These are phyloP conservation scores for Russula lepida DNA, from an alignment of 768 basidiomycete genomes.

Conservation along the genomic window DNA sequence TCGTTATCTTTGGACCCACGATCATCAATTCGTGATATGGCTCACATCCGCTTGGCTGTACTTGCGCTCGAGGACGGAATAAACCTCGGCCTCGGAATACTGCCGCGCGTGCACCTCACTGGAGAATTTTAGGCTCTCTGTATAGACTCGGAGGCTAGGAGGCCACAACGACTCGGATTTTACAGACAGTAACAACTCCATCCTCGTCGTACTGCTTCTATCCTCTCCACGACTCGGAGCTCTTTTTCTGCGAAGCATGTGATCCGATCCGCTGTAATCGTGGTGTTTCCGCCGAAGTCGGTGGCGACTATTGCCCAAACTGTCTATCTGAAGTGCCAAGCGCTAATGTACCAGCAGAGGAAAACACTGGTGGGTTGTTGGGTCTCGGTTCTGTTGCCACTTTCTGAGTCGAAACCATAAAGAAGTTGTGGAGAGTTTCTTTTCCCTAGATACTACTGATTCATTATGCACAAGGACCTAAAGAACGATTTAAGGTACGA, in stretches of 20 bases:
- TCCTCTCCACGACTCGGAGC: constrained; percentile 64
- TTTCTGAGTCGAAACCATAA: no score
- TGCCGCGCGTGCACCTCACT: background rate
- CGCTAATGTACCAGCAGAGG: constrained; percentile 94
- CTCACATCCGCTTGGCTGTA: no score
- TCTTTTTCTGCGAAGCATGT: constrained; percentile 99
- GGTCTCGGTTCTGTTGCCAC: no score
- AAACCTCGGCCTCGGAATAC: background rate
- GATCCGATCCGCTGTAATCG: constrained; percentile 90
- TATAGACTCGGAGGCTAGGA: background rate
- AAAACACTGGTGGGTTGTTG: no score
- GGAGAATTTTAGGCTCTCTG: background rate
- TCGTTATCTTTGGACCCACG: no score
- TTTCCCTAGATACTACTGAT: no score
- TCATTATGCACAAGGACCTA: no score
- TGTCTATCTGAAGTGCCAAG: constrained; percentile 98
- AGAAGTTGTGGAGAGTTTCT: no score
- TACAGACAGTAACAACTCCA: no score
- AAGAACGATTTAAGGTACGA: no score
- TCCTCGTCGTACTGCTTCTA: constrained; percentile 81
- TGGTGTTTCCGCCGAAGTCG: constrained; percentile 88
- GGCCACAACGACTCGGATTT: constrained; percentile 37
- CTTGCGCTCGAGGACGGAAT: no score
- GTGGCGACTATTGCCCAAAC: constrained; percentile 96
- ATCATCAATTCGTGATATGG: no score